Conservation (phyloP, 768 basidiomycete species). For the Roridomyces roridus region DNA sequence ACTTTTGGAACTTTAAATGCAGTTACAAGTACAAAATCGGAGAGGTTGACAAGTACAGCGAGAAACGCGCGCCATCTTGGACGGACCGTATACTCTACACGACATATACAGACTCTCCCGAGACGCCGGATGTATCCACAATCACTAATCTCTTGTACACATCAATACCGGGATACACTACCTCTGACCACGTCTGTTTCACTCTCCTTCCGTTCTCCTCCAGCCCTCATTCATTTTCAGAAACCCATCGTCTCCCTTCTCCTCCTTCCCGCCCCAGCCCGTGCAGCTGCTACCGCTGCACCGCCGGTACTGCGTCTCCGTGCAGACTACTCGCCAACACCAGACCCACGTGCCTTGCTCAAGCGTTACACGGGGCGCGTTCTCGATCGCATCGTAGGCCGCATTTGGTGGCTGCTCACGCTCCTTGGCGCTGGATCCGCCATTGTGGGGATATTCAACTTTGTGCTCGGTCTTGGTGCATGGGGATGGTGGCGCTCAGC, state of each 20-base stretch:
- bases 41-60: slow-evolving; percentile 82
- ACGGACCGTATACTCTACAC: slow-evolving; percentile 92
- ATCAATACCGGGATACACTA: slow-evolving; percentile 80
- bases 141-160: slow-evolving; percentile 78
- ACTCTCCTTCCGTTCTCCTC: neutral
- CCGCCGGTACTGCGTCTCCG: slow-evolving; percentile 60
- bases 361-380: slow-evolving; percentile 71
- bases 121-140: slow-evolving; percentile 52
- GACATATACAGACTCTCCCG: slow-evolving; percentile 70
- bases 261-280: slow-evolving; percentile 54
- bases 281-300: slow-evolving; percentile 28
- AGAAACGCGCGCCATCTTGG: slow-evolving; percentile 85
- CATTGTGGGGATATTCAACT: slow-evolving; percentile 74
- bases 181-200: slow-evolving; percentile 84
- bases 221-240: slow-evolving; percentile 38
- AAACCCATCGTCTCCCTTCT: slow-evolving; percentile 88
- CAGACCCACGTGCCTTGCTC: slow-evolving; percentile 56
- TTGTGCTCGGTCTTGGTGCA: slow-evolving; percentile 67
- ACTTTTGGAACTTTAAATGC: slow-evolving; percentile 88
- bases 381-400: slow-evolving; percentile 79
- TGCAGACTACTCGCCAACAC: slow-evolving; percentile 51
- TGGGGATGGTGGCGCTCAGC: slow-evolving; percentile 64
- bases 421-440: slow-evolving; percentile 80
- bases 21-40: slow-evolving; percentile 90
- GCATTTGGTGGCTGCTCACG: slow-evolving; percentile 79